Percentiles rank a stretch among this genome's conserved stretches.
Evolutionary conservation across 2,329 filamentous ascomycete genomes (phyloP).

Genomic region (Arthrobotrys entomopaga): DNA sequence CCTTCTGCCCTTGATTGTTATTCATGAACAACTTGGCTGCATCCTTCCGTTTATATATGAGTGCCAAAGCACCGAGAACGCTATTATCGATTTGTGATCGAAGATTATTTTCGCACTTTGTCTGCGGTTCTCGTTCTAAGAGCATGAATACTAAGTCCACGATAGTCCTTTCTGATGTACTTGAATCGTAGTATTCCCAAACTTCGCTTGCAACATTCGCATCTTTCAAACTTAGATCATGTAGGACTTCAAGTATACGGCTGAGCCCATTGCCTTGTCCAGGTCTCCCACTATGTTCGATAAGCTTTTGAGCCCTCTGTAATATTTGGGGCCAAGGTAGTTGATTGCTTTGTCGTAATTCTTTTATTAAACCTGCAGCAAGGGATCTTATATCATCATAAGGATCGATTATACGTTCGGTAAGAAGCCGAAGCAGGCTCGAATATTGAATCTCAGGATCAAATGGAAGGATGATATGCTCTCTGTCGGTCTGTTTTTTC

Average conservation of each 20-base stretch:
- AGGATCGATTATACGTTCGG: slow-evolving; percentile 85
- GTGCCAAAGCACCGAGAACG: slow-evolving; percentile 61
- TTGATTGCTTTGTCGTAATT: slow-evolving; percentile 63
- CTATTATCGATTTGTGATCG: slow-evolving; percentile 65
- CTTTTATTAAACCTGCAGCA: slow-evolving; percentile 67
- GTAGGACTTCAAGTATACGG: slow-evolving; percentile 68
- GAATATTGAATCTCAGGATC: slow-evolving; percentile 42
- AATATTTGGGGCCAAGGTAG: slow-evolving; percentile 66
- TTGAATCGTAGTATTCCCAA: slow-evolving; percentile 13
- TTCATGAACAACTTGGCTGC: slow-evolving; percentile 59
- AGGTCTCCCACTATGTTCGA: slow-evolving; percentile 79
- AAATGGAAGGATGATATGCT: slow-evolving; percentile 49
- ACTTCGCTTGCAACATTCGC: slow-evolving; percentile 24
- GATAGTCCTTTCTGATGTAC: slow-evolving; percentile 21
- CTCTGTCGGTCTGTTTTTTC: slow-evolving; percentile 40
- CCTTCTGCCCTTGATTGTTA: slow-evolving; percentile 65
- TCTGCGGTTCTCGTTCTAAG: slow-evolving; percentile 13
- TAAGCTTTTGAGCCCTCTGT: slow-evolving; percentile 68
- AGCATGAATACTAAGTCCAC: slow-evolving; percentile 29
- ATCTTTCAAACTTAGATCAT: slow-evolving; percentile 37
- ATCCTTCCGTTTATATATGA: slow-evolving; percentile 46
- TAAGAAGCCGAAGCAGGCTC: slow-evolving; percentile 70
- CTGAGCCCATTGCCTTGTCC: slow-evolving; percentile 94
- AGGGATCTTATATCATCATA: slow-evolving; percentile 87
- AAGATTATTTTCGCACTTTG: slow-evolving; percentile 65